Evolutionary conservation across 352 stramenopile species (phyloP).

Genomic region (Phytophthora tentaculata): DNA sequence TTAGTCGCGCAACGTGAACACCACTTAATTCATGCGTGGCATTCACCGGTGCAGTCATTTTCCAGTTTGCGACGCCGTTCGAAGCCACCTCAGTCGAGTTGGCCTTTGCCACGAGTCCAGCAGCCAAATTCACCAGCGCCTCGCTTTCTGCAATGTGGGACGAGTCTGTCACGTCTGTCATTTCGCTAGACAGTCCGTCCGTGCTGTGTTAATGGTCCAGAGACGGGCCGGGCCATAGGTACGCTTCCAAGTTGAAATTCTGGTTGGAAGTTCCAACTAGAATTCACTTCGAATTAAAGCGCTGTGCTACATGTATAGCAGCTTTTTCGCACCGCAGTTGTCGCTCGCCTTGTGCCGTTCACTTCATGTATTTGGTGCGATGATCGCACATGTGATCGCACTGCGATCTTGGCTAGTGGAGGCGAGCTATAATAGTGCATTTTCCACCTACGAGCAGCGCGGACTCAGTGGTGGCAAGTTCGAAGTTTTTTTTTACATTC

Average conservation of each 20-base stretch:
- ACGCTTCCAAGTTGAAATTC: no score
- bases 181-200: constrained; percentile 21
- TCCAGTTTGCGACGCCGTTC: constrained; percentile 1
- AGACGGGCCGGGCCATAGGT: background rate
- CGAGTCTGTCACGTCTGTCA: background rate
- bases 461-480: no score
- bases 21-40: constrained; percentile 11
- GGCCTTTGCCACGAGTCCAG: background rate
- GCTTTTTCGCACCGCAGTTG: background rate
- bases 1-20: constrained; percentile 28
- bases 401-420: no score
- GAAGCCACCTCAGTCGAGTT: background rate
- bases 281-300: no score
- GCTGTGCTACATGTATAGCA: background rate
- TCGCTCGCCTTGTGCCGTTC: background rate
- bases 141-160: constrained; percentile 5
- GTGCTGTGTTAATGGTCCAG: background rate
- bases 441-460: no score
- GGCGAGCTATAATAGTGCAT: no score
- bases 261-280: no score
- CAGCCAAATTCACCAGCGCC: background rate
- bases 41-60: constrained; percentile 4
- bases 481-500: no score
- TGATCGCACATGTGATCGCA: no score
- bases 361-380: no score